Evolutionary conservation across 495 filamentous ascomycete genomes (phyloP).

Genomic region (Hypoxylon cercidicola): DNA sequence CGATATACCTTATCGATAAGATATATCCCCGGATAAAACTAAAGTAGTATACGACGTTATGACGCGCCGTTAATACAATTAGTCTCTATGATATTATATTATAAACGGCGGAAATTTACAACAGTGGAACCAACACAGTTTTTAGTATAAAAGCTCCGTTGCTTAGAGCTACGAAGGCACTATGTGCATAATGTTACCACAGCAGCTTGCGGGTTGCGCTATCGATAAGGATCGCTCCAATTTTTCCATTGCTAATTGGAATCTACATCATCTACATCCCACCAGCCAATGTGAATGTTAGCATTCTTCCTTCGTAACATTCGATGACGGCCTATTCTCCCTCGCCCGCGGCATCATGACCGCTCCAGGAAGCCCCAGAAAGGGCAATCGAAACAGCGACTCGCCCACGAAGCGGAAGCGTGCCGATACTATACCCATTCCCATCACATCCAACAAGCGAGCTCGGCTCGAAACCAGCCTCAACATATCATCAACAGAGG

Average conservation of each 20-base stretch:
- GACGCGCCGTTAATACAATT: neutral
- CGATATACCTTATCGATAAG: constrained; percentile 2
- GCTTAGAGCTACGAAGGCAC: too few relatives aligned
- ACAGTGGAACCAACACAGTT: neutral
- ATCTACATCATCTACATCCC: neutral
- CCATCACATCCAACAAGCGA: constrained; percentile 36
- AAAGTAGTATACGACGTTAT: neutral
- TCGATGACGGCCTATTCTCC: constrained; percentile 13
- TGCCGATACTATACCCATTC: constrained; percentile 30
- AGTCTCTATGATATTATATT: neutral
- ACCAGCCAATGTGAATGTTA: constrained; percentile 10
- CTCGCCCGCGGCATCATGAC: constrained; percentile 28
- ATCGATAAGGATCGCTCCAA: constrained; percentile 20
- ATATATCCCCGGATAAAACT: too few relatives aligned
- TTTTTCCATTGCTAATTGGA: neutral
- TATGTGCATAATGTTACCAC: too few relatives aligned
- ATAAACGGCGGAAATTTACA: neutral
- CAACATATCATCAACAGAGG: constrained; percentile 37
- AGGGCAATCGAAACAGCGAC: constrained; percentile 9
- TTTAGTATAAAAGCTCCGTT: neutral
- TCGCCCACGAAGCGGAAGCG: constrained; percentile 41
- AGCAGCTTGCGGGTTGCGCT: neutral
- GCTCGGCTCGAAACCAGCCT: constrained; percentile 34
- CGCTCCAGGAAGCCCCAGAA: constrained; percentile 8
- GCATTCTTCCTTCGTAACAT: neutral